These are phyloP conservation scores for Mycena leptocephala DNA, from an alignment of 768 basidiomycete genomes.

Conservation along the genomic window DNA sequence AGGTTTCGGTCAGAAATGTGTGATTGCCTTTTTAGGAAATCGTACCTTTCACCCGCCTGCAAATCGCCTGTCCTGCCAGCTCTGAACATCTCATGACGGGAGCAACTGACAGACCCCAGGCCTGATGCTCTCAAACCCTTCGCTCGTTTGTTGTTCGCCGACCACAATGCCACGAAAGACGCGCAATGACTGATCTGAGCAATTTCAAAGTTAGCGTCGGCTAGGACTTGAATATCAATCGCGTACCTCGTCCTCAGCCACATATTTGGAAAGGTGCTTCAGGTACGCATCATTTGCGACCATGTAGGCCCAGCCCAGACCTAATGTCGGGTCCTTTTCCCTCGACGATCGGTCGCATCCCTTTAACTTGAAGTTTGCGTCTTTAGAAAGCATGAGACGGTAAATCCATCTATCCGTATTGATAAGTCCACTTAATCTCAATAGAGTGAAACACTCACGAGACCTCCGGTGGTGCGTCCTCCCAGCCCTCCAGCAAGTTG, in stretches of 20 bases:
- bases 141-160: too few species aligned
- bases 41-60: too few species aligned
- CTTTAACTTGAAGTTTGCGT: slow-evolving; percentile 3
- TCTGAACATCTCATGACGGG: neutral
- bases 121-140: too few species aligned
- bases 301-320: neutral
- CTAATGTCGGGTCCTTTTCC: neutral
- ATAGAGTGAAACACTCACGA: too few species aligned
- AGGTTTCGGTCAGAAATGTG: too few species aligned
- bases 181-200: neutral
- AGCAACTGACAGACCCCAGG: too few species aligned
- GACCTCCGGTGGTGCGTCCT: too few species aligned
- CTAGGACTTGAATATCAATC: neutral
- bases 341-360: neutral
- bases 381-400: neutral
- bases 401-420: too few species aligned
- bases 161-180: neutral
- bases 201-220: neutral
- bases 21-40: too few species aligned
- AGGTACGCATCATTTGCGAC: neutral
- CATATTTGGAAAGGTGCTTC: neutral
- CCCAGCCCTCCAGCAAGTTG: too few species aligned
- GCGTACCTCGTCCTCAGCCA: neutral
- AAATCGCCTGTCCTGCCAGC: too few species aligned
- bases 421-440: too few species aligned